Evolutionary conservation across 306 rosid genomes (phyloP), one percentile per base, ranked within the genome.

Genomic region (Gastrolobium bilobum): DNA sequence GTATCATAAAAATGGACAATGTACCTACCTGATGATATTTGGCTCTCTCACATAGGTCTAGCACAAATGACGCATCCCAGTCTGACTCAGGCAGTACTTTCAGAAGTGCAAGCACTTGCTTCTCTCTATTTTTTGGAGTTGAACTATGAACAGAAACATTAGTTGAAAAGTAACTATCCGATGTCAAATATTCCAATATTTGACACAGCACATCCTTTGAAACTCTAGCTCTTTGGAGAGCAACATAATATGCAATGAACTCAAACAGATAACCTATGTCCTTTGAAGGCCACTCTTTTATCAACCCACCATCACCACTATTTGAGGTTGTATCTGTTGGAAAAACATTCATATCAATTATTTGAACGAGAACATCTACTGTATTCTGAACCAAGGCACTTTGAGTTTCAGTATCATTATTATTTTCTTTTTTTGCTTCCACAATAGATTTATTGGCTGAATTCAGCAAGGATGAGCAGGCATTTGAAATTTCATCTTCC

Each of bases 91-190:
- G 97, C 78, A 90, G 88, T 86, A 86, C 90, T 82, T 84, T 91
- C 76, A 95, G 79, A 88, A 95, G 94, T 72, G 94, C 90, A 81
- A 93, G 94, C 66, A 93, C 98, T 85, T 88, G 97, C 86, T 87
- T 95, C 84, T 95, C 99, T 79, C 96, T 86, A 73, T 44, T 81
- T 83, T 86, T 88, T 13, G 92, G 90, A 76, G 81, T 84, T 58
- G 83, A 76, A 70, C 72, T 50, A 40, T 83, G 56, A 59, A 54
- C 64, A 29, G 88, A 76, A 80, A 73, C 81, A 54, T 31, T 70
- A 58, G 79, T 65, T 75, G 84, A 82, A 76, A 77, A 79, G 63
- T 80, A 79, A 87, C 83, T 71, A 35, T 84, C 85, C 43, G 90
- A 88, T 15, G 91, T 90, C 85, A 95, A 83, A 81, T 89, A 91